A percentile compares a stretch with the other conserved stretches of the same genome.
These are phyloP conservation scores for Serendipita sp. DNA, from an alignment of 768 basidiomycete species.

Conservation along the genomic window DNA sequence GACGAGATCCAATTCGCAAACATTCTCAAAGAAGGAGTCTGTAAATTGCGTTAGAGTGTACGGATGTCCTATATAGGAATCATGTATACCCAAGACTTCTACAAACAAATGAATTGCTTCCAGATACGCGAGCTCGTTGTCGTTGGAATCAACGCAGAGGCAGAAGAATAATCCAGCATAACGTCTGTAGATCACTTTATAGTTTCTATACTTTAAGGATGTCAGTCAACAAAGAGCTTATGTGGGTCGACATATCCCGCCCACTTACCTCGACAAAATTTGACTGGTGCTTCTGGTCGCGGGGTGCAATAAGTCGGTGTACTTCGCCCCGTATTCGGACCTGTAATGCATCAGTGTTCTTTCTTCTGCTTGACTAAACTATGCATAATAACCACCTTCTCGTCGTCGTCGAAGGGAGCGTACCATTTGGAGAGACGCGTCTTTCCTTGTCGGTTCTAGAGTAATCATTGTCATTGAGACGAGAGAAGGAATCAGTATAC, in stretches of 20 bases:
- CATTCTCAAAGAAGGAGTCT: conserved; percentile 99
- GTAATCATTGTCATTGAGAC: conserved; percentile 11
- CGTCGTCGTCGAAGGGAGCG: conserved; percentile 96
- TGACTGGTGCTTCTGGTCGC: conserved; percentile 98
- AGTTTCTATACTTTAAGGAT: conserved; percentile 69
- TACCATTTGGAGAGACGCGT: conserved; percentile 98
- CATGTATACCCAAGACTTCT: conserved; percentile 72
- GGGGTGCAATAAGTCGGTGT: conserved; percentile 84
- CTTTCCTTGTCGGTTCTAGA: conserved; percentile 94
- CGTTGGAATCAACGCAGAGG: conserved; percentile 92
- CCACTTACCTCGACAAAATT: conserved; percentile 89
- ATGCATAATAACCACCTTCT: conserved; percentile 56
- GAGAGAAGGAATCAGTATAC: too few relatives aligned
- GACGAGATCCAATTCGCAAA: conserved; percentile 93
- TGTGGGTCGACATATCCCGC: too few relatives aligned
- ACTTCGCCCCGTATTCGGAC: conserved; percentile 92
- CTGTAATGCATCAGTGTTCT: conserved; percentile 27
- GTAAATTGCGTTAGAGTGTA: not conserved
- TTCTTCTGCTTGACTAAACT: not conserved
- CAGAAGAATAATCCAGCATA: conserved; percentile 98
- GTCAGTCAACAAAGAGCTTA: conserved; percentile 5
- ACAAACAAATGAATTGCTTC: conserved; percentile 98
- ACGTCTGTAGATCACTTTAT: conserved; percentile 93
- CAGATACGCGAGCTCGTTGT: conserved; percentile 93
- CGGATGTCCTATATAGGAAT: not conserved